A percentile compares a stretch with the other conserved stretches of the same genome.
Conservation (phyloP, 306 rosid genomes). For the Begonia peltatifolia region DNA sequence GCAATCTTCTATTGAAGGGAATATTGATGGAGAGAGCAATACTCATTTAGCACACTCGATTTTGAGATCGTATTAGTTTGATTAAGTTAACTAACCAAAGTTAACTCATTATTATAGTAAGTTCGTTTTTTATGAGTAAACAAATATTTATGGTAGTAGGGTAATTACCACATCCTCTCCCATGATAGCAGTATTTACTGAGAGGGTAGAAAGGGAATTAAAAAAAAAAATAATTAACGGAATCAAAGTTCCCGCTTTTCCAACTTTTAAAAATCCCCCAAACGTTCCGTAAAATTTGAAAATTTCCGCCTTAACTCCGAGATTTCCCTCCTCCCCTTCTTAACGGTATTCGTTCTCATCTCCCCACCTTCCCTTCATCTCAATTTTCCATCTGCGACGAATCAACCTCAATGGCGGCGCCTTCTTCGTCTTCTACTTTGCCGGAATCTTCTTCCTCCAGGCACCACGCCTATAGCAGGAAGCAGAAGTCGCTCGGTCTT, state of each 20-base stretch:
- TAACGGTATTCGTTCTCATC: neutral
- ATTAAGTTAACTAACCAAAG: too few species aligned
- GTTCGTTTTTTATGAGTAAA: too few species aligned
- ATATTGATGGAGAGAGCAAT: too few species aligned
- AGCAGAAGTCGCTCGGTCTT: conserved; percentile 43
- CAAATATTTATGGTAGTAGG: too few species aligned
- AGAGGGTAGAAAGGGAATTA: too few species aligned
- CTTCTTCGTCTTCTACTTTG: conserved; percentile 18
- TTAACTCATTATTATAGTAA: too few species aligned
- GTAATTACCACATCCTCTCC: too few species aligned
- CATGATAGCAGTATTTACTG: too few species aligned
- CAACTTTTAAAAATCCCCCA: conserved; percentile 5
- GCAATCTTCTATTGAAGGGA: too few species aligned
- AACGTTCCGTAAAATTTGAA: neutral
- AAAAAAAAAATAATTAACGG: too few species aligned
- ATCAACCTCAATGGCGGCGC: conserved; percentile 19
- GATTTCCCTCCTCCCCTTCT: conserved; percentile 1
- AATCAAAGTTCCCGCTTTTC: conserved; percentile 31
- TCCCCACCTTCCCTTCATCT: neutral
- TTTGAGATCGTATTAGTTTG: too few species aligned
- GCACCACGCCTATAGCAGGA: conserved; percentile 34
- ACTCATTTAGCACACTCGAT: too few species aligned
- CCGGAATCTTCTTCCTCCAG: conserved; percentile 29
- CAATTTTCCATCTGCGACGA: conserved; percentile 7
- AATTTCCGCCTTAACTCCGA: neutral